These are phyloP conservation scores for Pseudozyma sp. DNA, from an alignment of 1,284 basidiomycete species.

Conservation along the genomic window DNA sequence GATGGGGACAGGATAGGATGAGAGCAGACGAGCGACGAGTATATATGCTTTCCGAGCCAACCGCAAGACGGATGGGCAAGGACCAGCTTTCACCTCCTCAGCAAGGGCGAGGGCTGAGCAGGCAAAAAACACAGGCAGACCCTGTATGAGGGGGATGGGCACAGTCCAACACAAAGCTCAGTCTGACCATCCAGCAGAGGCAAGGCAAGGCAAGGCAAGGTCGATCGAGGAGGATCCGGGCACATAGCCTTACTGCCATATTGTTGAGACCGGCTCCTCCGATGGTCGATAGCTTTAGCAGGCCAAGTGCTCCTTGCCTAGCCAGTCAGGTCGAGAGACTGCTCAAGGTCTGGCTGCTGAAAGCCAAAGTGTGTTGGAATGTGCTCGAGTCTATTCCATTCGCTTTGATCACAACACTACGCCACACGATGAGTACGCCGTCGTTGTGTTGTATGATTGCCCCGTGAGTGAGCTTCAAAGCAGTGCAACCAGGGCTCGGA, in stretches of 20 bases:
- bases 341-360: neutral
- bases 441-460: neutral
- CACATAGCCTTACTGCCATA: too few relatives aligned
- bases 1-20: neutral
- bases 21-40: neutral
- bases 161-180: neutral
- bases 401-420: neutral
- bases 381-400: neutral
- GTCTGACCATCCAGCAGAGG: too few relatives aligned
- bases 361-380: neutral
- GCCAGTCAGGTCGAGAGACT: too few relatives aligned
- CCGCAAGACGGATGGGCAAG: neutral
- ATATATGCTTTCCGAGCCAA: constrained; percentile 34
- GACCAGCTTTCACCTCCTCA: constrained; percentile 1
- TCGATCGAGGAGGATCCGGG: too few relatives aligned
- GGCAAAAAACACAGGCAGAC: neutral
- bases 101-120: neutral
- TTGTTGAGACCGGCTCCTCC: too few relatives aligned
- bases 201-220: too few relatives aligned
- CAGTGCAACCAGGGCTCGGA: neutral
- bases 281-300: too few relatives aligned
- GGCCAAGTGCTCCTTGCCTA: too few relatives aligned
- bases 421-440: neutral
- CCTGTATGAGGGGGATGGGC: neutral
- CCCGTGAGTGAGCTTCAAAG: neutral